Evolutionary conservation across 164 flowering plant species (phyloP), one percentile per base, ranked within the genome.

Genomic region (Aristolochia fimbriata): DNA sequence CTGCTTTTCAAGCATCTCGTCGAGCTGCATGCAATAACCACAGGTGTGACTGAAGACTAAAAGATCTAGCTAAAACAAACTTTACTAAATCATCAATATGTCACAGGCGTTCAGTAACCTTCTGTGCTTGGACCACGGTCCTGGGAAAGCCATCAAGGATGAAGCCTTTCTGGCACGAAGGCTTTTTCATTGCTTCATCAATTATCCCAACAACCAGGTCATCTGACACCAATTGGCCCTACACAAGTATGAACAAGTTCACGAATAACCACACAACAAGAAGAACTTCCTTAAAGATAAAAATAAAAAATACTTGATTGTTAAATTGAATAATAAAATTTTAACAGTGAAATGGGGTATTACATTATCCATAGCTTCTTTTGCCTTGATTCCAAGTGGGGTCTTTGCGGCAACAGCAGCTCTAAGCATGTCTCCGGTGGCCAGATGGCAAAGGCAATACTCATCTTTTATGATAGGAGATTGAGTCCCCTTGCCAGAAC

Each of bases 391-490:
- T 2, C 99, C 99, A 59, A 94, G 88, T 59, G 97, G 93, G 20
- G 96, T 91, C 74, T 91, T 86, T 41, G 97, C 93, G 70, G 89
- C 82, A 65, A 88, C 99, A 62, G 97, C 95, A 66, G 96, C 93
- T 80, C 99, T 85, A 55, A 91, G 76, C 99, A 94, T 94, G 69
- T 94, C 96, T 64, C 99, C 99, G 61, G 99, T 94, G 24, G 97
- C 96, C 81, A 94, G 74, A 77, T 93, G 97, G 73, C 99, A 94
- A 70, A 94, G 72, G 77, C 99, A 94, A 60, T 86, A 94, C 62
- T 94, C 97, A 68, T 94, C 97, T 80, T 91, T 91, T 46, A 94
- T 86, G 12, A 94, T 64, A 31, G 97, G 99, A 12, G 99, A 94
- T 59, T 94, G 97, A 19, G 97, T 94, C 50, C 99, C 99, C 72